Base-by-base conservation (phyloP, 1,284 basidiomycete species). In the Trametes sp. region DNA sequence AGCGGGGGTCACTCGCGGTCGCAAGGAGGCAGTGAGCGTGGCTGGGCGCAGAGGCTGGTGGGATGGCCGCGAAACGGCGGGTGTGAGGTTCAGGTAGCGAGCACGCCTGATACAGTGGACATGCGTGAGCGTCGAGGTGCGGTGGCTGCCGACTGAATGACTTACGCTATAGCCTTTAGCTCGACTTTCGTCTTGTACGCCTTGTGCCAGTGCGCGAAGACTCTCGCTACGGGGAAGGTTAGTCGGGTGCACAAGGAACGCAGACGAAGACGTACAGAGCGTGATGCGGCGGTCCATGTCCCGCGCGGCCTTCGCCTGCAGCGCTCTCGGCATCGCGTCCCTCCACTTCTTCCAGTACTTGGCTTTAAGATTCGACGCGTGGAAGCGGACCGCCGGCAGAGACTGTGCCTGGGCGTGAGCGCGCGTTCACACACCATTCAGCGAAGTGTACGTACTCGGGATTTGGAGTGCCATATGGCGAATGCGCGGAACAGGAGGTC, bases 131-230 rank as follows among this genome's bases (percentile, higher is more conserved):
- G 28, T 26, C 42, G 42, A 45, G 38, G 35, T 38, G 14, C 41
- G 23, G 8, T 61, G 44, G 4, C 11, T 29, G 24, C 23, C 28
- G 31, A 56, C 59, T 44, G 59, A 56, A 26, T 10, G 6, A 85
- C 91, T 80, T 74, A 94, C 92, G 89, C 90, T 57, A 93, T 88
- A 59, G 92, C 90, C 74, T 92, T 93, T 44, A 90, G 81, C 45
- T 89, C 87, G 42, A 88, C 82, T 72, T 89, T 92, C 23, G 85
- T 87, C 72, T 84, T 83, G 69, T 91, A 86, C 8, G 80, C 79
- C 73, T 88, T 83, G 26, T 81, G 69, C 92, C 92, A 94, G 65
- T 81, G 86, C 46, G 82, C 81, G 58, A 93, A 80, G 48, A 73
- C 80, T 73, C 78, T 83, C 54, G 80, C 92, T 94, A 66, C 14